A percentile compares a stretch with the other conserved stretches of the same genome.
phyloP scores from a whole-genome alignment of 1,139 yeast species.

The Diutina siamensis region DNA sequence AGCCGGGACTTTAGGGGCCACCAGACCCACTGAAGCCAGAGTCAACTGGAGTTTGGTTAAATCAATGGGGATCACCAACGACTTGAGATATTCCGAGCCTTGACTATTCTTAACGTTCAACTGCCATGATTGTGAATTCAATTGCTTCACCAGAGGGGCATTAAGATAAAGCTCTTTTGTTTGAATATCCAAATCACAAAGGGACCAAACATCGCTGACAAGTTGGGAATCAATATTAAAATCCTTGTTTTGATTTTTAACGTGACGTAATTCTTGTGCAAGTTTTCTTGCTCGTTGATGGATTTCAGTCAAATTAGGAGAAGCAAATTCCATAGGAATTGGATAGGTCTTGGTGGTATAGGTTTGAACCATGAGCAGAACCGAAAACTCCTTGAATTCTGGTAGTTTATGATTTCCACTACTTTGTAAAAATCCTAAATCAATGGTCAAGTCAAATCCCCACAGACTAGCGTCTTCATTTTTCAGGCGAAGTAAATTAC shows the following conservation, averaged over 20 bases:
- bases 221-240: neutral
- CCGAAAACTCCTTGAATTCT: neutral
- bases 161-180: neutral
- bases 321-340: conserved; percentile 3
- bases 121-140: neutral
- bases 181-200: conserved; percentile 1
- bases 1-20: neutral
- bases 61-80: neutral
- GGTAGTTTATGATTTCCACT: neutral
- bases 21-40: neutral
- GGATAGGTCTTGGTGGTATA: conserved; percentile 2
- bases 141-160: neutral
- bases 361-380: neutral
- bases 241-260: neutral
- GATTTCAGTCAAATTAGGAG: neutral
- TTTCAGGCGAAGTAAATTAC: neutral
- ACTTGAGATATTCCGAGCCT: neutral
- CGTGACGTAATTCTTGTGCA: neutral
- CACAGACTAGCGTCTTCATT: neutral
- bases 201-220: conserved; percentile 2
- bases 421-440: conserved; percentile 2
- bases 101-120: neutral
- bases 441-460: neutral
- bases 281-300: neutral
- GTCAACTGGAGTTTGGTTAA: neutral